These are phyloP conservation scores for Morella rubra DNA, from an alignment of 306 rosid genomes.

Conservation along the genomic window DNA sequence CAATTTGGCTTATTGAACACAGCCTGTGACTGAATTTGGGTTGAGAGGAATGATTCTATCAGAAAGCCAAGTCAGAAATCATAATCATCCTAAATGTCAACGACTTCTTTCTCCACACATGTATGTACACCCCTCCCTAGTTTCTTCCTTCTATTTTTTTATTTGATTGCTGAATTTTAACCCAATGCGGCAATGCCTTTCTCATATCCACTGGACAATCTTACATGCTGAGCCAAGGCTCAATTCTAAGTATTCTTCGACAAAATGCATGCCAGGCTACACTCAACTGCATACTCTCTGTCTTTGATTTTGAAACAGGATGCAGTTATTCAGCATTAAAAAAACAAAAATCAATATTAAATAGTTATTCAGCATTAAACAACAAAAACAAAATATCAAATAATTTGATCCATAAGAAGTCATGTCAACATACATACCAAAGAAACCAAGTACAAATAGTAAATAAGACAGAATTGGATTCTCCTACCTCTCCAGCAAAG, in stretches of 20 bases:
- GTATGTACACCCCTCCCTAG: neutral
- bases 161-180: neutral
- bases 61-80: too few relatives aligned
- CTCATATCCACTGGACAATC: neutral
- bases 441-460: neutral
- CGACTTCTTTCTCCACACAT: neutral
- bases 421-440: neutral
- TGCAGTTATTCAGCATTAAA: neutral
- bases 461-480: constrained; percentile 9
- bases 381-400: neutral
- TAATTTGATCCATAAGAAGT: neutral
- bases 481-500: constrained; percentile 81
- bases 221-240: neutral
- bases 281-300: neutral
- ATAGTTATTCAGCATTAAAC: neutral
- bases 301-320: neutral
- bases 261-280: neutral
- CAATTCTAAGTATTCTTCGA: neutral
- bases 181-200: neutral
- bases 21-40: too few relatives aligned
- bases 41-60: too few relatives aligned
- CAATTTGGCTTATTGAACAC: too few relatives aligned
- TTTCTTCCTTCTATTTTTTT: neutral
- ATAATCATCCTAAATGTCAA: too few relatives aligned
- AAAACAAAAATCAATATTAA: neutral